Evolutionary conservation across 305 asterid genomes (phyloP).

Genomic region (Solanum hybrid): DNA sequence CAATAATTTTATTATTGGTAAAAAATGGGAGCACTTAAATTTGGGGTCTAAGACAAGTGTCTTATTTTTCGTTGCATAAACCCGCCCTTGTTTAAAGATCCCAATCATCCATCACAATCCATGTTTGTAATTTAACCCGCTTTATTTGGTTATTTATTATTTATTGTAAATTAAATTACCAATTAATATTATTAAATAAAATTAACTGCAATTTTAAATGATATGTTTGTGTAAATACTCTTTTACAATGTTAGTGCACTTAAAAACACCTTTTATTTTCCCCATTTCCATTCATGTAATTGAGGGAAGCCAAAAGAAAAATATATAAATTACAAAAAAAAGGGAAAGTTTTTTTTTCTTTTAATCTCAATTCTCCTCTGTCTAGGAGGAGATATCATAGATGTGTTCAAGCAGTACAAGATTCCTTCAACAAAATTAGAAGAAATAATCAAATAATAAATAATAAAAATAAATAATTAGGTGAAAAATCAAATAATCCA

Average conservation of each 20-base stretch:
- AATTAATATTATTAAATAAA: background rate
- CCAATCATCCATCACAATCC: background rate
- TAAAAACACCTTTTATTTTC: background rate
- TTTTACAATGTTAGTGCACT: background rate
- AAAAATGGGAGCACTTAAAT: too few relatives aligned
- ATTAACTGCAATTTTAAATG: background rate
- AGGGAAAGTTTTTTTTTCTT: background rate
- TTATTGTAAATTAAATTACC: background rate
- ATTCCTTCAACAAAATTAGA: background rate
- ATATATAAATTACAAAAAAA: background rate
- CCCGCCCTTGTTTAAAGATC: background rate
- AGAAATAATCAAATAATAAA: background rate
- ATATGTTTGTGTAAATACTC: background rate
- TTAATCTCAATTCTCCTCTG: background rate
- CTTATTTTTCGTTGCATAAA: background rate
- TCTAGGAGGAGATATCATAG: background rate
- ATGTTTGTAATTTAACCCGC: background rate
- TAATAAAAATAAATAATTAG: background rate
- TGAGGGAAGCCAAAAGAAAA: background rate
- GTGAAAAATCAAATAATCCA: background rate
- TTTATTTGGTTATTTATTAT: background rate
- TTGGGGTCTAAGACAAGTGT: background rate
- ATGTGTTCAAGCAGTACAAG: background rate
- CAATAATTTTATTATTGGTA: background rate
- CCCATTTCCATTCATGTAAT: background rate